Percentiles rank a stretch among this genome's conserved stretches.
Evolutionary conservation across 805 yeast species (phyloP).

Genomic region (Candida peoriensis): DNA sequence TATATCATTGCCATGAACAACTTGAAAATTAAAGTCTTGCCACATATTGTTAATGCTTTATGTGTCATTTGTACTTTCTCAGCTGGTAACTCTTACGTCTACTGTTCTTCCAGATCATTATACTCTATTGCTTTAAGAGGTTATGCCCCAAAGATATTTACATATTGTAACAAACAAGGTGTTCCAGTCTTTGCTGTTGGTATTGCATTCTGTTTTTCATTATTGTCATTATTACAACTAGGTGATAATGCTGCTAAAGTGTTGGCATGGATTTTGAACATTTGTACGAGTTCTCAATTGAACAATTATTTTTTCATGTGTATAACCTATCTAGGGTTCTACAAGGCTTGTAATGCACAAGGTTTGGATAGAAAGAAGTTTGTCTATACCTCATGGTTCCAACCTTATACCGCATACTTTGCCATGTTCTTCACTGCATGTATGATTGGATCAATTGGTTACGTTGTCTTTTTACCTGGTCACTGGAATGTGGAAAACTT

Average conservation of each 20-base stretch:
- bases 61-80: conserved; percentile 50
- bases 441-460: conserved; percentile 62
- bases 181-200: conserved; percentile 69
- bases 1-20: conserved; percentile 52
- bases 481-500: conserved; percentile 58
- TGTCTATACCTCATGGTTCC: conserved; percentile 48
- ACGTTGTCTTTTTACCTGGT: conserved; percentile 66
- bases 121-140: conserved; percentile 51
- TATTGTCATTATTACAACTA: conserved; percentile 62
- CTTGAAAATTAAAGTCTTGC: conserved; percentile 46
- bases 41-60: conserved; percentile 46
- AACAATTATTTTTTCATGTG: conserved; percentile 55
- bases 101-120: conserved; percentile 56
- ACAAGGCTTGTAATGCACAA: conserved; percentile 53
- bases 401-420: conserved; percentile 52
- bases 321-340: conserved; percentile 57
- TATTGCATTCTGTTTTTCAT: conserved; percentile 50
- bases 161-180: conserved; percentile 56
- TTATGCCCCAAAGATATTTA: conserved; percentile 57
- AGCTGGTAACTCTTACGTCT: conserved; percentile 54
- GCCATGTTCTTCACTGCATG: conserved; percentile 39
- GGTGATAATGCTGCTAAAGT: conserved; percentile 56
- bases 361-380: conserved; percentile 34
- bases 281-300: conserved; percentile 65
- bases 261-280: conserved; percentile 63